A percentile compares a stretch with the other conserved stretches of the same genome.
phyloP scores from a whole-genome alignment of 1,139 yeast species.

The Saccharomyces pastorianus region DNA sequence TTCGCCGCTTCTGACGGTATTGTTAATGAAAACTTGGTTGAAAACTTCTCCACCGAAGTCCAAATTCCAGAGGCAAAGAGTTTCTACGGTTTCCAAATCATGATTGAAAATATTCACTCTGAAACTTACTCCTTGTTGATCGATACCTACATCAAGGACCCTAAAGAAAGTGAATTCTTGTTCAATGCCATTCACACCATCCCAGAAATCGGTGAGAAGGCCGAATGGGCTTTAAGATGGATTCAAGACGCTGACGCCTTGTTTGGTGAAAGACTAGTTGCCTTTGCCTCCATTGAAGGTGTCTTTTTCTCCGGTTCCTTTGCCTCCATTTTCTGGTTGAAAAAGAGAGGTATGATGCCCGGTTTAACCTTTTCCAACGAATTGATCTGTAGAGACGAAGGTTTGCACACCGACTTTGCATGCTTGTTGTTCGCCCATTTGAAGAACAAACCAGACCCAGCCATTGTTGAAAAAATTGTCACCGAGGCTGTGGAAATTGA shows the following conservation, averaged over 20 bases:
- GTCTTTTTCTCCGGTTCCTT: constrained; percentile 96
- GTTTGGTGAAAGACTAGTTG: constrained; percentile 91
- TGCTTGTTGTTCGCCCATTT: constrained; percentile 90
- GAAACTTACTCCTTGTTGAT: constrained; percentile 95
- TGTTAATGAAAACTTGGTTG: constrained; percentile 94
- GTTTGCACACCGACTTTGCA: constrained; percentile 97
- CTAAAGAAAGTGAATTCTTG: constrained; percentile 66
- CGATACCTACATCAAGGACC: constrained; percentile 93
- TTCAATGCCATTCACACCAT: constrained; percentile 94
- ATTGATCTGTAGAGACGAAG: constrained; percentile 96
- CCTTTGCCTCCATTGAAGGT: constrained; percentile 98
- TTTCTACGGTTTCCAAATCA: constrained; percentile 97
- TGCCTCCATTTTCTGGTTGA: constrained; percentile 97
- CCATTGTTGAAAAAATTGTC: constrained; percentile 74
- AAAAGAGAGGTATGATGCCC: constrained; percentile 98
- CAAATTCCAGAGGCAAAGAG: constrained; percentile 97
- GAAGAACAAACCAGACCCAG: constrained; percentile 75
- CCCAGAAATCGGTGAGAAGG: constrained; percentile 93
- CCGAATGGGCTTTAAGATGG: constrained; percentile 98
- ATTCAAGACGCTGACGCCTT: constrained; percentile 79
- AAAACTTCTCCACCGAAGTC: constrained; percentile 94
- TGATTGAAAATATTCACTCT: constrained; percentile 98
- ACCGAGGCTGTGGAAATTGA: constrained; percentile 93
- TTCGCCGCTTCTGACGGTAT: constrained; percentile 99
- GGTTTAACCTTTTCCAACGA: constrained; percentile 97